Base-by-base conservation (phyloP, 2,329 filamentous ascomycete species). In the Fusarium subtropicale region DNA sequence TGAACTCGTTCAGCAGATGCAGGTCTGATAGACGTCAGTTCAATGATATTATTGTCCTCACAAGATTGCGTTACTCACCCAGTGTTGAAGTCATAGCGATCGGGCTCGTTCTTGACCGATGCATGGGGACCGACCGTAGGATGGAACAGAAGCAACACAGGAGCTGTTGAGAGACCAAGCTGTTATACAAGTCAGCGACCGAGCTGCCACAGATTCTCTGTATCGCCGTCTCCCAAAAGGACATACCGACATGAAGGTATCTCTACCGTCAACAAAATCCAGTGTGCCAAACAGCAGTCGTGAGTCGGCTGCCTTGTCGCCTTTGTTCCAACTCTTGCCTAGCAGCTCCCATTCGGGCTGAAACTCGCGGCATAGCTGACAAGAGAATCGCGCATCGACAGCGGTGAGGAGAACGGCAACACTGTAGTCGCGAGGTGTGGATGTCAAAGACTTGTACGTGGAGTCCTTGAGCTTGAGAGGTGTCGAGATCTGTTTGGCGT, bases 301-400 rank as follows among this genome's bases (percentile, higher is more conserved):
- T 30, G 90, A 91, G 71, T 92, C 86, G 55, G 85, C 91, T 62
- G 88, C 83, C 83, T 91, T 93, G 80, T 97, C 92, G 10, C 92
- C 94, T 79, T 92, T 93, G 66, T 86, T 85, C 96, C 96, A 99
- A 81, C 92, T 96, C 80, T 89, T 92, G 56, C 88, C 88, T 56
- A 99, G 82, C 56, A 98, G 80, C 57, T 97, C 92, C 92, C 94
- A 99, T 81, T 99, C 96, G 2, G 94, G 91, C 79, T 97, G 92
- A 79, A 99, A 97, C 55, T 97, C 93, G 54, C 89, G 87, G 80
- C 96, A 99, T 50, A 98, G 84, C 71, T 90, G 84, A 79, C 96
- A 99, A 64, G 92, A 92, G 77, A 92, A 97, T 61, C 93, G 88
- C 33, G 89, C 76, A 71, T 97, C 94, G 75, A 94, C 82, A 38